Evolutionary conservation across 768 basidiomycete species (phyloP).

Genomic region (Lentinula raphanica): DNA sequence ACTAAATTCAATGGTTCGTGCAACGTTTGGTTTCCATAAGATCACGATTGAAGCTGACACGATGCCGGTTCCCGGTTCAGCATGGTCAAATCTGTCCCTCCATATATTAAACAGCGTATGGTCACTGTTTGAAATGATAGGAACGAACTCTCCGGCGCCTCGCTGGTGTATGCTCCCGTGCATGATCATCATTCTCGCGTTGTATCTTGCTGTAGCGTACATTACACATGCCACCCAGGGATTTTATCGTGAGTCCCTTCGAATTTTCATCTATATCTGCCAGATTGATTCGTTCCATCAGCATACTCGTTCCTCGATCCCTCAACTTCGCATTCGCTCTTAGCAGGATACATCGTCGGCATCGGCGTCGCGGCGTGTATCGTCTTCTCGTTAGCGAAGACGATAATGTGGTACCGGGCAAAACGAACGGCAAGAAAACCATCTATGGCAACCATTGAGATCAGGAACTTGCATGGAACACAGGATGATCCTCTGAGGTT

Average conservation of each 20-base stretch:
- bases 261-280: too few relatives aligned
- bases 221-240: conserved; percentile 56
- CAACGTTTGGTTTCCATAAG: too few relatives aligned
- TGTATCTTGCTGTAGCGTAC: conserved; percentile 66
- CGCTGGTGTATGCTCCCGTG: conserved; percentile 49
- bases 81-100: conserved; percentile 54
- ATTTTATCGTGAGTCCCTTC: conserved; percentile 61
- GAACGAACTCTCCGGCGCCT: conserved; percentile 46
- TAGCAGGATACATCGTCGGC: conserved; percentile 62
- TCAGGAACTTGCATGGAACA: not conserved
- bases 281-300: not conserved
- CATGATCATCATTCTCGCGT: conserved; percentile 42
- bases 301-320: conserved; percentile 69
- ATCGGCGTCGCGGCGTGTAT: conserved; percentile 47
- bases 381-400: conserved; percentile 38
- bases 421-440: not conserved
- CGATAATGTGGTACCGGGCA: not conserved
- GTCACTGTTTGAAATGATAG: conserved; percentile 52
- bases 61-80: too few relatives aligned
- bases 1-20: conserved; percentile 34
- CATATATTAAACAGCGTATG: conserved; percentile 58
- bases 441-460: not conserved
- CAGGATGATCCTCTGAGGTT: not conserved
- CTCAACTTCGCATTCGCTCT: conserved; percentile 26
- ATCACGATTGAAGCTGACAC: not conserved